Evolutionary conservation across 805 yeast genomes (phyloP).

Genomic region (Candida suzukii): DNA sequence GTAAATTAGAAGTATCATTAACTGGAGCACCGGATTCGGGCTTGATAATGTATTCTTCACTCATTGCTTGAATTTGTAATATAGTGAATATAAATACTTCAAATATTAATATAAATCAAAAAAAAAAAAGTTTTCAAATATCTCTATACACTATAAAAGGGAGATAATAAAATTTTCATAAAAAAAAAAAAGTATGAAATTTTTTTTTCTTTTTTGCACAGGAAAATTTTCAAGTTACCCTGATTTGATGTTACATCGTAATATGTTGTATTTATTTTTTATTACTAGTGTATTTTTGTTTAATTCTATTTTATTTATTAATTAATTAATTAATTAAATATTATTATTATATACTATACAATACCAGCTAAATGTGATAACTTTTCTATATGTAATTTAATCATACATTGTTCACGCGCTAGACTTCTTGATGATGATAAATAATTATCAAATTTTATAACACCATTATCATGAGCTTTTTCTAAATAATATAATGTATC

Average conservation of each 20-base stretch:
- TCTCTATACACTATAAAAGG: too few species aligned
- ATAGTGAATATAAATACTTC: too few species aligned
- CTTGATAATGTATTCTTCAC: conserved; percentile 70
- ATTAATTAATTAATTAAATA: not conserved
- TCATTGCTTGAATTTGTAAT: too few species aligned
- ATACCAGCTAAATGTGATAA: conserved; percentile 12
- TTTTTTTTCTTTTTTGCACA: too few species aligned
- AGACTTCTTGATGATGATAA: conserved; percentile 39
- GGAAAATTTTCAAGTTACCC: too few species aligned
- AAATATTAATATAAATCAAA: too few species aligned
- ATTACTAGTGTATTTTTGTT: too few species aligned
- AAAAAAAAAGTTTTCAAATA: too few species aligned
- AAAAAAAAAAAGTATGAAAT: too few species aligned
- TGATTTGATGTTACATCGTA: too few species aligned
- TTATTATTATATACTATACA: not conserved
- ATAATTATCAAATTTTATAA: conserved; percentile 34
- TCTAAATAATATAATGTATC: conserved; percentile 58
- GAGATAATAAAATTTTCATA: too few species aligned
- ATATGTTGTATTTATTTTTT: too few species aligned
- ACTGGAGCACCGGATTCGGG: conserved; percentile 78
- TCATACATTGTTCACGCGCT: conserved; percentile 58
- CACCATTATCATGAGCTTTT: conserved; percentile 44
- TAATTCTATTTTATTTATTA: not conserved
- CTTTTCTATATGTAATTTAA: conserved; percentile 39
- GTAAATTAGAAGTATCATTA: conserved; percentile 91